These are phyloP conservation scores for Uncinocarpus reesii DNA, from an alignment of 2,329 filamentous ascomycete genomes.

Conservation along the genomic window DNA sequence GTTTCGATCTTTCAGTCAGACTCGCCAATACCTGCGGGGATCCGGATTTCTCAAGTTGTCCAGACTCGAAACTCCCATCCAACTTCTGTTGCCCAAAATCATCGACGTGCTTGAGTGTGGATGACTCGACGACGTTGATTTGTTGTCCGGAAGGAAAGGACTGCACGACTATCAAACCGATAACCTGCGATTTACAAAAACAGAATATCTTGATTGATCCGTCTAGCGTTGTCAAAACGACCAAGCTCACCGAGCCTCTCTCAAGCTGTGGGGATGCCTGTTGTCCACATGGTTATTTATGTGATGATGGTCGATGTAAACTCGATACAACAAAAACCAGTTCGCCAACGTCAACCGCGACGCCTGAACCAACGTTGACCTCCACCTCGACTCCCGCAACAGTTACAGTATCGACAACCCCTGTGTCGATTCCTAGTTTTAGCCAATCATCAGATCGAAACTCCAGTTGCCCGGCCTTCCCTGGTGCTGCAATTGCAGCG, in stretches of 20 bases:
- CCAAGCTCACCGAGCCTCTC: slow-evolving; percentile 31
- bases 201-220: slow-evolving; percentile 35
- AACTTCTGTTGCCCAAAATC: slow-evolving; percentile 37
- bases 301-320: slow-evolving; percentile 23
- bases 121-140: slow-evolving; percentile 34
- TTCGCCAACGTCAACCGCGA: slow-evolving; percentile 19
- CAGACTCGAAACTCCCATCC: slow-evolving; percentile 29
- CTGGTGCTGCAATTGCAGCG: slow-evolving; percentile 33
- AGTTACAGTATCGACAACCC: slow-evolving; percentile 4
- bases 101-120: slow-evolving; percentile 35
- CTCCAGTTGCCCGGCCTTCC: slow-evolving; percentile 31
- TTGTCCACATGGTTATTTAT: slow-evolving; percentile 41
- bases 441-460: slow-evolving; percentile 7
- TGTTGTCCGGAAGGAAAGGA: slow-evolving; percentile 38
- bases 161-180: slow-evolving; percentile 35
- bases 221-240: slow-evolving; percentile 34
- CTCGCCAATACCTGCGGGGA: slow-evolving; percentile 25
- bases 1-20: slow-evolving; percentile 14
- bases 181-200: slow-evolving; percentile 35
- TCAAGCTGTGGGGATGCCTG: slow-evolving; percentile 35
- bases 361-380: slow-evolving; percentile 14
- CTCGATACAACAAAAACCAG: slow-evolving; percentile 22
- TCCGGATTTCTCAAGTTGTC: slow-evolving; percentile 28
- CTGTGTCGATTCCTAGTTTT: slow-evolving; percentile 18
- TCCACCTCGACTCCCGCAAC: slow-evolving; percentile 18